phyloP scores from a whole-genome alignment of 1,284 basidiomycete species.

The Termitomyces sp. region DNA sequence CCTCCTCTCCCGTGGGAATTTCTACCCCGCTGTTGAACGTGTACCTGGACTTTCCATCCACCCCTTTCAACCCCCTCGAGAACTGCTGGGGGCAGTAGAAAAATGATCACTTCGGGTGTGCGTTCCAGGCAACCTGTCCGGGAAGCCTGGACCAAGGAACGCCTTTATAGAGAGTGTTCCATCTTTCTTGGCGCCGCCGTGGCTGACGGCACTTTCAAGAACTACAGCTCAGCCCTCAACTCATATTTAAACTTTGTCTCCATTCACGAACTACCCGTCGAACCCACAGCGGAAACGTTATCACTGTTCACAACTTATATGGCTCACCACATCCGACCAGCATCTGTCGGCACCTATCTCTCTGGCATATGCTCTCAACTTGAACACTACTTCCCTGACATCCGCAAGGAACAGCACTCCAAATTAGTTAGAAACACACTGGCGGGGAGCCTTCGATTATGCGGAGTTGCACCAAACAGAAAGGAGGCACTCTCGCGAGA shows the following conservation, averaged over 20 bases:
- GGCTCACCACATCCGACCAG: slow-evolving; percentile 16
- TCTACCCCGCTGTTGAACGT: background rate
- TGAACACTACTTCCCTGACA: slow-evolving; percentile 12
- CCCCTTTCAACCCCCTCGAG: slow-evolving; percentile 3
- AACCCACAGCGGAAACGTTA: slow-evolving; percentile 13
- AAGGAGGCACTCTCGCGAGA: slow-evolving; percentile 10
- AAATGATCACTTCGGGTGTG: background rate
- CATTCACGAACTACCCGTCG: slow-evolving; percentile 5
- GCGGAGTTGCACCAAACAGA: background rate
- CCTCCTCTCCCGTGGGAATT: background rate
- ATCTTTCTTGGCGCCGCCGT: background rate
- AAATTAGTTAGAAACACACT: slow-evolving; percentile 13
- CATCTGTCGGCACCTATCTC: slow-evolving; percentile 17
- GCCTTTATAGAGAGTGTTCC: background rate
- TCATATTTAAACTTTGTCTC: slow-evolving; percentile 12
- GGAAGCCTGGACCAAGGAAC: background rate
- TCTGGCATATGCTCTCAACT: slow-evolving; percentile 17
- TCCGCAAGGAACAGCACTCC: background rate
- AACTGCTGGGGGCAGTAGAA: slow-evolving; percentile 1
- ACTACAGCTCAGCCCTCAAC: slow-evolving; percentile 11
- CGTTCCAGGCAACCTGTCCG: background rate
- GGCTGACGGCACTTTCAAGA: background rate
- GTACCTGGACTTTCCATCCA: background rate
- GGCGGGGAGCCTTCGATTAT: slow-evolving; percentile 7
- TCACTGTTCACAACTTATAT: slow-evolving; percentile 16